A percentile compares a stretch with the other conserved stretches of the same genome.
phyloP scores from a whole-genome alignment of 1,284 basidiomycete genomes.

The Phellopilus nigrolimitatus region DNA sequence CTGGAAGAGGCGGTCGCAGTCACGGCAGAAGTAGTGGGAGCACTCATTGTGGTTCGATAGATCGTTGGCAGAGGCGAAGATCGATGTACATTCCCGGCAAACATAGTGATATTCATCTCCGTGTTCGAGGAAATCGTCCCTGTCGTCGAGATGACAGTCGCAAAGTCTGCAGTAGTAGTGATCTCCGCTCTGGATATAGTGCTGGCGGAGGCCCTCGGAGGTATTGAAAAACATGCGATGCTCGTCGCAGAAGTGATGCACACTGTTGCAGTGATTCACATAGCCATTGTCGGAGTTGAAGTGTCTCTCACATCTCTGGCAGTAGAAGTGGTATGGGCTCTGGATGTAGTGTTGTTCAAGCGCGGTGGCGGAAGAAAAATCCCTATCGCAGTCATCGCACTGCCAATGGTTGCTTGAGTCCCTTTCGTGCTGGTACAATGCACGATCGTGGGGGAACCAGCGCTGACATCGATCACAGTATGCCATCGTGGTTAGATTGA shows the following conservation, averaged over 20 bases:
- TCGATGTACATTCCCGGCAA: slow-evolving; percentile 5
- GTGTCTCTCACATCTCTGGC: slow-evolving; percentile 1
- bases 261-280: neutral
- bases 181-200: slow-evolving; percentile 16
- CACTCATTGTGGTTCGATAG: slow-evolving; percentile 46
- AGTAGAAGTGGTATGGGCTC: neutral
- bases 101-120: slow-evolving; percentile 37
- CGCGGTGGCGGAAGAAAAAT: slow-evolving; percentile 14
- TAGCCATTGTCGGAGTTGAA: slow-evolving; percentile 1
- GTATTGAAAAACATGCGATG: slow-evolving; percentile 1
- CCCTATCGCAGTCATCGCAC: slow-evolving; percentile 21
- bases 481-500: slow-evolving; percentile 23
- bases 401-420: slow-evolving; percentile 18
- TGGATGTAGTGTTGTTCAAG: neutral
- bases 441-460: slow-evolving; percentile 26
- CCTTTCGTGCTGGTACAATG: slow-evolving; percentile 22
- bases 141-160: slow-evolving; percentile 18
- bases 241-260: slow-evolving; percentile 2
- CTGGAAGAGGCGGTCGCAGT: slow-evolving; percentile 41
- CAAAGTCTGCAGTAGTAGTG: slow-evolving; percentile 24
- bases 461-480: slow-evolving; percentile 34
- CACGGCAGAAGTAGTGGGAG: slow-evolving; percentile 43
- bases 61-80: slow-evolving; percentile 34
- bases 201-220: slow-evolving; percentile 11
- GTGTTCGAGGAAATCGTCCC: slow-evolving; percentile 14